Conservation (phyloP, 1,284 basidiomycete species). For the Tilletia setariae region DNA sequence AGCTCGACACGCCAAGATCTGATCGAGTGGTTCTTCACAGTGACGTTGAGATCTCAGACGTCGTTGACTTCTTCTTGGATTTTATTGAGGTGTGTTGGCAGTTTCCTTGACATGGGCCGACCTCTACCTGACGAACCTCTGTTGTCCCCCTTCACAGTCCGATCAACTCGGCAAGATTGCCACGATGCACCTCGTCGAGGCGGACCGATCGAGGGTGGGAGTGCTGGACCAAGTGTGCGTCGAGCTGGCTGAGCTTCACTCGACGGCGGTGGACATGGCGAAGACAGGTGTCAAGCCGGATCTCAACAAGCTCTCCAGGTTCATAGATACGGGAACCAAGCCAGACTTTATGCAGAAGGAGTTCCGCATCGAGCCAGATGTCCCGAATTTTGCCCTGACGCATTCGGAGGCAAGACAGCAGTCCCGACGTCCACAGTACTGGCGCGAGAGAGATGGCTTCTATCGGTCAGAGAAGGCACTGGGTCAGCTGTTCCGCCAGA, state of each 20-base stretch:
- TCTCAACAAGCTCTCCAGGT: not conserved
- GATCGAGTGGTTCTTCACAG: not conserved
- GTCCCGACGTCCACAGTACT: not conserved
- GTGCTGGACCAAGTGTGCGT: conserved; percentile 66
- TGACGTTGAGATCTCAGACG: conserved; percentile 61
- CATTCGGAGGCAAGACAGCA: not conserved
- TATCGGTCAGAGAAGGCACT: conserved; percentile 5
- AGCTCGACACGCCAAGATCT: not conserved
- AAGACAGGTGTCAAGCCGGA: conserved; percentile 28
- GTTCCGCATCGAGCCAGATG: conserved; percentile 13
- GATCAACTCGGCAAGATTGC: conserved; percentile 63
- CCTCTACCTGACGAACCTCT: conserved; percentile 17
- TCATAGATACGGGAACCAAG: not conserved
- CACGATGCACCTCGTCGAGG: conserved; percentile 65
- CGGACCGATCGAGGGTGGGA: conserved; percentile 64
- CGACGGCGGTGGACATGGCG: conserved; percentile 60
- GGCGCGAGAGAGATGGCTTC: not conserved
- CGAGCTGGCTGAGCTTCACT: conserved; percentile 65
- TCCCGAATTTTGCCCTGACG: not conserved
- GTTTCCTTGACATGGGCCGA: not conserved
- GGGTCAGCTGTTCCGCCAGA: conserved; percentile 13
- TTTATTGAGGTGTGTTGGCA: conserved; percentile 42
- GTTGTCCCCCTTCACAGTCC: conserved; percentile 60
- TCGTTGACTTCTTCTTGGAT: conserved; percentile 70
- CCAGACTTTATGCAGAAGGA: conserved; percentile 15